Evolutionary conservation across 78 protist species (phyloP), one percentile per base, ranked within the genome.

Genomic region (Dictyostelium firmibasis): DNA sequence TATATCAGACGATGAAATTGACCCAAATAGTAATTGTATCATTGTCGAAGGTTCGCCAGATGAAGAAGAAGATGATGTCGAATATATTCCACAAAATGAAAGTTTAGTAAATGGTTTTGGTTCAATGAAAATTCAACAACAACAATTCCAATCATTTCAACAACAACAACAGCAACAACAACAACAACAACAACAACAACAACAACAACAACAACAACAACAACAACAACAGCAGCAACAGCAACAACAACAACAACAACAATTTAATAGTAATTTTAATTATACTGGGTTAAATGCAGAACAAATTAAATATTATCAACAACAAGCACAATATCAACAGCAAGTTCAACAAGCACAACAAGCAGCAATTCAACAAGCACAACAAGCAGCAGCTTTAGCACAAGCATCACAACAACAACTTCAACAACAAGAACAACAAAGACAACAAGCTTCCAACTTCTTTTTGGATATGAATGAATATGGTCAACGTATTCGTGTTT

Each of bases 401-500:
- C 64, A 36, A 43, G 31, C 36, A 20, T 36, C 27, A 79, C 84
- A 79, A 44, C 84, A 79, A 79, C 84, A 79, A 14, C 43, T 47
- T 9, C 88, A 83, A 83, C 41, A 35, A 35, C 76, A 83, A 25
- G 76, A 76, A n/a, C 69, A 79, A 79, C 64, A 47, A 67, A 50
- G 86, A n/a, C 47, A 81, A 78, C 23, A 25, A 31, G 77, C 29
- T 10, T 27, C 78, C 1, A 83, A 78, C 13, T 81, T 89, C 82
- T 89, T 36, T 53, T 44, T 89, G 4, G 94, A 89, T 69, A 78
- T 89, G 85, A 79, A 43, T 81, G 94, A 89, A 47, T 89, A 89
- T 81, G 94, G 94, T 43, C 94, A 89, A 47, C 72, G 94, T 25
- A 97, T 98, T n/a, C 83, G 97, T 20, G 99, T 98, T 23, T 97